Percentiles rank a stretch among this genome's conserved stretches.
Conservation (phyloP, 139 green algal species). For the Chlamydomonas incerta region DNA sequence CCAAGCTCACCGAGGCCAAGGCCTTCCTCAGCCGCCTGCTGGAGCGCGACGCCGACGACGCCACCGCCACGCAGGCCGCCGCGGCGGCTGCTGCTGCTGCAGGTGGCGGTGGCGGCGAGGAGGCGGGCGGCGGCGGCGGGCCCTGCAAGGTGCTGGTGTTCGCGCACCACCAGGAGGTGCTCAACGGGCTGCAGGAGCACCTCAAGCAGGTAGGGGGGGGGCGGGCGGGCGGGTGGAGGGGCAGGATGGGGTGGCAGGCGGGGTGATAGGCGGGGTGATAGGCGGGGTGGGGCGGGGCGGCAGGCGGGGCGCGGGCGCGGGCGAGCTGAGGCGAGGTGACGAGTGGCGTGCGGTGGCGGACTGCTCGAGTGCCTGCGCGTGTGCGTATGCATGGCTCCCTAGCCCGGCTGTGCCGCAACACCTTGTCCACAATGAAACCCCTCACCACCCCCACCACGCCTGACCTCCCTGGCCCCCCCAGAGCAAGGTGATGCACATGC, state of each 20-base stretch:
- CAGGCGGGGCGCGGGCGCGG: too few relatives aligned
- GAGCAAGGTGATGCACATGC: conserved; percentile 25
- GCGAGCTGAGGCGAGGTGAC: too few relatives aligned
- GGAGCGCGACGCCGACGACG: background rate
- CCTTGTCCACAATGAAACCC: background rate
- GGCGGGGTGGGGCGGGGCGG: too few relatives aligned
- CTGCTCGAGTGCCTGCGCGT: too few relatives aligned
- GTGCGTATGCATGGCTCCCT: background rate
- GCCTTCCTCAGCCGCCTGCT: conserved; percentile 61
- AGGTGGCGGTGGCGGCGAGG: background rate
- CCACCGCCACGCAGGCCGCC: background rate
- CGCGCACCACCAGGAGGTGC: conserved; percentile 68
- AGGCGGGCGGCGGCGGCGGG: background rate
- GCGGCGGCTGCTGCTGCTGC: background rate
- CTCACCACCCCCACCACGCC: background rate
- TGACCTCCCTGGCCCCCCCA: too few relatives aligned
- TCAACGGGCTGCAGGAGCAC: conserved; percentile 55
- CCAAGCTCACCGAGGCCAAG: conserved; percentile 53
- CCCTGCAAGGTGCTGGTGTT: conserved; percentile 73
- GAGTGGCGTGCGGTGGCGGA: too few relatives aligned
- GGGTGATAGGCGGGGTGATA: too few relatives aligned
- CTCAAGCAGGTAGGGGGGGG: conserved; percentile 21
- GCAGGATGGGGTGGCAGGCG: background rate
- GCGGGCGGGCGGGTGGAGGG: background rate
- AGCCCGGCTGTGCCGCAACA: background rate